These are phyloP conservation scores for Rutstroemia sp. DNA, from an alignment of 2,329 filamentous ascomycete genomes.

Conservation along the genomic window DNA sequence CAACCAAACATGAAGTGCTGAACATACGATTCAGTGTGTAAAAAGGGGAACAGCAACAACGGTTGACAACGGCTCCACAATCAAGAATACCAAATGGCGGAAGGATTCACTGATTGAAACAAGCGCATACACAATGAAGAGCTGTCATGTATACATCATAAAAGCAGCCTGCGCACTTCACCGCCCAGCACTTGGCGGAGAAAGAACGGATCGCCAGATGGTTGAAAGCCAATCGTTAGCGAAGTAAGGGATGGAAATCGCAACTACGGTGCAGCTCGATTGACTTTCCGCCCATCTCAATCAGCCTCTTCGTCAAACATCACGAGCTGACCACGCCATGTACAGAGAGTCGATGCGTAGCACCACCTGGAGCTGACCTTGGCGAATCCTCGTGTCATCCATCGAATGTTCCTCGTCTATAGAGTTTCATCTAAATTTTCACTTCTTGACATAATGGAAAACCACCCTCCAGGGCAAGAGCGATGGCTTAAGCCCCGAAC, in stretches of 20 bases:
- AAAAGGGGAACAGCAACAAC: too few relatives aligned
- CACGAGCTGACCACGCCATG: background rate
- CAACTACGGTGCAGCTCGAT: background rate
- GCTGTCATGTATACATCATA: too few relatives aligned
- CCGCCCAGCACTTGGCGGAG: conserved; percentile 15
- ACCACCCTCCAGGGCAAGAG: background rate
- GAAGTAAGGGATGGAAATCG: background rate
- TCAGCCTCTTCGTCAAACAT: background rate
- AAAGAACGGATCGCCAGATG: background rate
- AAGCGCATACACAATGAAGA: too few relatives aligned
- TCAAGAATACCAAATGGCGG: too few relatives aligned
- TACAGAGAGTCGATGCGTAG: background rate
- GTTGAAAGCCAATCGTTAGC: background rate
- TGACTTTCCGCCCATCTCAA: background rate
- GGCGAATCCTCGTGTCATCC: background rate
- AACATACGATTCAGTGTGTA: too few relatives aligned
- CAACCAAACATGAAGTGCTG: too few relatives aligned
- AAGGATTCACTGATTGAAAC: too few relatives aligned
- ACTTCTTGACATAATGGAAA: background rate
- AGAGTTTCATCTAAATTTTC: background rate
- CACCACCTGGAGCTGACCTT: background rate
- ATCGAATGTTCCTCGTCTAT: background rate
- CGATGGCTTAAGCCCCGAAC: background rate
- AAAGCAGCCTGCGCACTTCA: too few relatives aligned
- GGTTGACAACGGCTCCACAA: too few relatives aligned